A percentile compares a stretch with the other conserved stretches of the same genome.
Evolutionary conservation across 805 yeast species (phyloP).

Genomic region (Ogataea parapolymorpha): DNA sequence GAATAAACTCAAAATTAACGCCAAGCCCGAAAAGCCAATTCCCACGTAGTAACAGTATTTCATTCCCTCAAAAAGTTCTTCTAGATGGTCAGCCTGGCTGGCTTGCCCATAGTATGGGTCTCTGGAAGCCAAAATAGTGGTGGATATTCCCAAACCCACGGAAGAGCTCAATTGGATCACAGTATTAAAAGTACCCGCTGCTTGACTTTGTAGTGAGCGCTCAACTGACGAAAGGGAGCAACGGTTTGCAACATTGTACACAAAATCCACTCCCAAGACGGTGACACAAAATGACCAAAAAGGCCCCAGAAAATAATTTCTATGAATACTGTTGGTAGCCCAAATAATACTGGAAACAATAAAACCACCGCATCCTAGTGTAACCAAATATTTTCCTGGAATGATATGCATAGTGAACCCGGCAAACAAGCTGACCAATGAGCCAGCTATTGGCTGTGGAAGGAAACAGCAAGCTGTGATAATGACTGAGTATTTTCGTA

Average conservation of each 20-base stretch:
- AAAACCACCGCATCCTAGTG: constrained; percentile 36
- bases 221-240: constrained; percentile 41
- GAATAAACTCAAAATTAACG: constrained; percentile 32
- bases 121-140: constrained; percentile 37
- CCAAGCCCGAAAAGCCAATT: constrained; percentile 32
- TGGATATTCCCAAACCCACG: constrained; percentile 40
- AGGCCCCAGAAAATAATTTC: constrained; percentile 43
- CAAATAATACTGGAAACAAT: constrained; percentile 38
- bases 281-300: constrained; percentile 40
- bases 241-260: constrained; percentile 44
- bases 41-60: constrained; percentile 40
- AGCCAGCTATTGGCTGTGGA: constrained; percentile 43
- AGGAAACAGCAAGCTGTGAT: constrained; percentile 42
- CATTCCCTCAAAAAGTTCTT: constrained; percentile 31
- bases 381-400: constrained; percentile 38
- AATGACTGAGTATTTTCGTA: constrained; percentile 37
- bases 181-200: constrained; percentile 49
- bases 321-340: constrained; percentile 36
- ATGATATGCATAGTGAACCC: constrained; percentile 44
- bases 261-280: constrained; percentile 46
- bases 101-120: constrained; percentile 32
- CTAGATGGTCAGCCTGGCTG: constrained; percentile 21
- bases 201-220: constrained; percentile 39
- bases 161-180: constrained; percentile 39
- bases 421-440: constrained; percentile 42